Base-by-base conservation (phyloP, 768 basidiomycete species). In the Termitomyces sp. region DNA sequence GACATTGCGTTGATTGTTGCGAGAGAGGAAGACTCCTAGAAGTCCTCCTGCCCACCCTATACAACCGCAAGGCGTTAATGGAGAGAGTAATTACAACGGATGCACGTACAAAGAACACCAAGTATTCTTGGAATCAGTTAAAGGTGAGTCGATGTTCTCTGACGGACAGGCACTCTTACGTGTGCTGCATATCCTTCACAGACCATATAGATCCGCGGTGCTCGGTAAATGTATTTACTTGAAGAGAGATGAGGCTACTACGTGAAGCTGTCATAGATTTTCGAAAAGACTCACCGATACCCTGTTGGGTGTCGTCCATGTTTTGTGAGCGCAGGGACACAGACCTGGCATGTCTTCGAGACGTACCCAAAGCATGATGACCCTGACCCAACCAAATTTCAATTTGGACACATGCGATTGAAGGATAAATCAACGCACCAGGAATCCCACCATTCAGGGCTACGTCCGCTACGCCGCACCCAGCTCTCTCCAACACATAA, bases 171-270 rank as follows among this genome's bases (percentile, higher is more conserved):
- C 45, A 6, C 27, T 78, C 89, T 62, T 67, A 92, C 86, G 92
- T 93, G 71, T 96, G 94, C 66, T 95, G 93, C 91, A 95, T 90
- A 70, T 96, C 95, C 70, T 96, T 95, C 55, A 88, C 88, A 2
- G 86, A 89, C 95, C 95, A 96, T 0, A 66, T 70, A 20, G 79
- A 79, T 8, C 91, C 91, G 51, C 85, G 89, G 68, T 97, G 94
- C 67, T 94, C 91, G 0, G 94, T 95, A 69, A 96, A 95, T 0
- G 94, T 95, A 64, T 97, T 96, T 58, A 97, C 88, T 84, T 65
- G 6, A 47, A 27, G 30, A 37, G 27, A 51, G 15, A 41, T 55
- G 22, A 55, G 54, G 6, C 45, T 48, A 58, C 9, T 18, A 33
- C 16, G 24, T 22, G 22, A 37, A 37, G 12, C 24, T 18, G 36